Evolutionary conservation across 768 basidiomycete species (phyloP).

Genomic region (Rhodocollybia butyracea): DNA sequence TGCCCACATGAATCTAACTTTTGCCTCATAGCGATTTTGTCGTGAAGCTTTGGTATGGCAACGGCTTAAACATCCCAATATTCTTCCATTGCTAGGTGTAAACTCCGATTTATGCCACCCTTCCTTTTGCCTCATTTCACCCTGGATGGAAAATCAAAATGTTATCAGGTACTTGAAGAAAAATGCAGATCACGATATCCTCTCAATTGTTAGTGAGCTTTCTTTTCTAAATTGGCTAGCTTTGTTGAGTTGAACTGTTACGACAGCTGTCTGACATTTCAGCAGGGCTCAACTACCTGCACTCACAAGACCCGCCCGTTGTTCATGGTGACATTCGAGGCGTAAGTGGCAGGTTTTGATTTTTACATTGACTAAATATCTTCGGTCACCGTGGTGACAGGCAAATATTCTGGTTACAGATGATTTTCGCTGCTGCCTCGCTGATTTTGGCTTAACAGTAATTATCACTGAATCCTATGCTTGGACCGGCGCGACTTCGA

Average conservation of each 20-base stretch:
- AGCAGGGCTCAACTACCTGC: constrained; percentile 21
- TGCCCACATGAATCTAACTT: background rate
- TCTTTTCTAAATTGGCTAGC: background rate
- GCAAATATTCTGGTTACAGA: constrained; percentile 23
- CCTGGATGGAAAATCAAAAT: background rate
- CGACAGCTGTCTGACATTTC: constrained; percentile 11
- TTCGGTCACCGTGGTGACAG: background rate
- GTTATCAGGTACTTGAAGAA: background rate
- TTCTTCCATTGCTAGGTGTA: too few species aligned
- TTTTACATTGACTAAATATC: background rate
- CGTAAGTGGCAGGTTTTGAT: constrained; percentile 4
- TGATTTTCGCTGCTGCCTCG: too few species aligned
- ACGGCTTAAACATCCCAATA: too few species aligned
- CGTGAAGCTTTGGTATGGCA: background rate
- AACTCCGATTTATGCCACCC: background rate
- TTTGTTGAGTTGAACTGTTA: background rate
- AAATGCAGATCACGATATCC: background rate
- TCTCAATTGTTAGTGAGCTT: background rate
- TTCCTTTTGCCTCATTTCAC: background rate
- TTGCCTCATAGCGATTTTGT: background rate
- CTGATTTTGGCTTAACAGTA: too few species aligned
- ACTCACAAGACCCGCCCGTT: constrained; percentile 19
- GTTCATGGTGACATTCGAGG: constrained; percentile 24
- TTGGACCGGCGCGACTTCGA: too few species aligned
- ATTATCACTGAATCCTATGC: constrained; percentile 16